These are phyloP conservation scores for Ceratobasidium sp. DNA, from an alignment of 1,284 basidiomycete species.

Conservation along the genomic window DNA sequence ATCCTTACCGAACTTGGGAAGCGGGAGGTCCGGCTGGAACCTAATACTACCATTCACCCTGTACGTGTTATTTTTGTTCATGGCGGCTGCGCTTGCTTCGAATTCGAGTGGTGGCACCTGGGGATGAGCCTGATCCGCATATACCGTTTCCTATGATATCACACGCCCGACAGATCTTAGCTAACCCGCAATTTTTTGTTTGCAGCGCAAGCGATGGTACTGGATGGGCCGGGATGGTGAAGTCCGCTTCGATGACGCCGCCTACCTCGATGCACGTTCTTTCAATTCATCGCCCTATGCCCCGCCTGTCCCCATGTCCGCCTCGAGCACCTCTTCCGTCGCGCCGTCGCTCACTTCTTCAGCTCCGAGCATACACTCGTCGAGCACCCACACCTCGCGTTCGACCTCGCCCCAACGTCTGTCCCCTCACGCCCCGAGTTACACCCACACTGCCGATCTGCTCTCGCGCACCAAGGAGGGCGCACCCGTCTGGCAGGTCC, in stretches of 20 bases:
- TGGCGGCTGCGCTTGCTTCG: not conserved
- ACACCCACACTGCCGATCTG: conserved; percentile 17
- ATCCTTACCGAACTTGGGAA: conserved; percentile 79
- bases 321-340: conserved; percentile 43
- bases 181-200: conserved; percentile 6
- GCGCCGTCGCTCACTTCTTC: conserved; percentile 35
- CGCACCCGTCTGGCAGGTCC: conserved; percentile 23
- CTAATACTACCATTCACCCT: conserved; percentile 77
- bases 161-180: conserved; percentile 3
- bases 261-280: conserved; percentile 18
- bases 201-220: conserved; percentile 64
- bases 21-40: conserved; percentile 70
- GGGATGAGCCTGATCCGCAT: conserved; percentile 16
- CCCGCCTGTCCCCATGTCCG: conserved; percentile 5
- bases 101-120: not conserved
- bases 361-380: conserved; percentile 30
- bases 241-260: conserved; percentile 43
- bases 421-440: conserved; percentile 31
- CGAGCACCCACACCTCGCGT: conserved; percentile 33
- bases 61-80: conserved; percentile 55
- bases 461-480: conserved; percentile 31
- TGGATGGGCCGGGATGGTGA: conserved; percentile 75
- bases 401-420: conserved; percentile 41
- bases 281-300: conserved; percentile 9
- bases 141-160: conserved; percentile 16